These are phyloP conservation scores for Xylaria sp. DNA, from an alignment of 2,329 filamentous ascomycete species.

Conservation along the genomic window DNA sequence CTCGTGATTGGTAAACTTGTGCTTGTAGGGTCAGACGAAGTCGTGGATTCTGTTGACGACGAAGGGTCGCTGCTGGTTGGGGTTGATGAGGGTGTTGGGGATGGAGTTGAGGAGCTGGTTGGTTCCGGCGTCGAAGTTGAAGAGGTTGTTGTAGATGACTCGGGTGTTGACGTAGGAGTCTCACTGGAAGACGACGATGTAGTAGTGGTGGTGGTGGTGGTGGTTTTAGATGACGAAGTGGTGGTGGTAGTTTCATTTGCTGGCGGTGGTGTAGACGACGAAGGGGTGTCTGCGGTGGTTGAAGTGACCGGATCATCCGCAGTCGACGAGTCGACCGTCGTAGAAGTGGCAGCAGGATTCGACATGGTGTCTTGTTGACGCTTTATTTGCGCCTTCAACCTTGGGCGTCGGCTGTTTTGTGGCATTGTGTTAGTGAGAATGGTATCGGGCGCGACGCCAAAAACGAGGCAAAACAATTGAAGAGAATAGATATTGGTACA, in stretches of 20 bases:
- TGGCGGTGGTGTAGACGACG: conserved; percentile 2
- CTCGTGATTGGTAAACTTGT: background rate
- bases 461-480: background rate
- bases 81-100: conserved; percentile 18
- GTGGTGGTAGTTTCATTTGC: conserved; percentile 17
- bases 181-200: conserved; percentile 27
- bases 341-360: conserved; percentile 15
- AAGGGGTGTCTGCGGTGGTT: conserved; percentile 12
- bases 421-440: conserved; percentile 45
- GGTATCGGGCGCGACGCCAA: background rate
- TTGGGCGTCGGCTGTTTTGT: conserved; percentile 37
- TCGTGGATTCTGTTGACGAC: conserved; percentile 16
- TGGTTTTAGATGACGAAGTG: conserved; percentile 21
- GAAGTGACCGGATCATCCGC: conserved; percentile 21
- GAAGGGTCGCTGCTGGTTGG: conserved; percentile 25
- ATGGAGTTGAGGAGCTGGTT: conserved; percentile 25
- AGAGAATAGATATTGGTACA: conserved; percentile 3
- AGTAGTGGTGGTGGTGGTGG: conserved; percentile 19
- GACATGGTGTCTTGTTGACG: conserved; percentile 45
- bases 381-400: conserved; percentile 28
- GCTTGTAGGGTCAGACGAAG: conserved; percentile 14
- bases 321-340: conserved; percentile 15
- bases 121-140: conserved; percentile 22
- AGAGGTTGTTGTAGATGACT: conserved; percentile 4
- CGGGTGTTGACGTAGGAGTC: conserved; percentile 11